A percentile compares a stretch with the other conserved stretches of the same genome.
These are phyloP conservation scores for Paxillus ammoniavirescens DNA, from an alignment of 768 basidiomycete species.

Conservation along the genomic window DNA sequence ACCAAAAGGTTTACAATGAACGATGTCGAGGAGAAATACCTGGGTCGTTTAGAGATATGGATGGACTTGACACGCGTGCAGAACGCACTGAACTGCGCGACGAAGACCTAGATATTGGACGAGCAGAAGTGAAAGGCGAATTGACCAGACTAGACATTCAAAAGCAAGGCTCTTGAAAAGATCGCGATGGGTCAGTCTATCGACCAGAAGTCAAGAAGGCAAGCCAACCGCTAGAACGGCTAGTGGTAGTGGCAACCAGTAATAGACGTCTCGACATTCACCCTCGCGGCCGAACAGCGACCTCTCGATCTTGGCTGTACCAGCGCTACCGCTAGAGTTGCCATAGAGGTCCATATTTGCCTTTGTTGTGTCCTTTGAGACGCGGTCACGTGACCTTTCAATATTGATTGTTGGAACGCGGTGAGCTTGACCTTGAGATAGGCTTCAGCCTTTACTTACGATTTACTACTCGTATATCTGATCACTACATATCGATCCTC, in stretches of 20 bases:
- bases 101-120: constrained; percentile 45
- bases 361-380: constrained; percentile 14
- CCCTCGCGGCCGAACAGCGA: not conserved
- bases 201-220: constrained; percentile 15
- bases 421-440: not conserved
- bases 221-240: constrained; percentile 2
- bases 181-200: constrained; percentile 24
- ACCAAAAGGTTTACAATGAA: constrained; percentile 21
- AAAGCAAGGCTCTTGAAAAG: constrained; percentile 18
- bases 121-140: constrained; percentile 33
- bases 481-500: not conserved
- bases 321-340: not conserved
- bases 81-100: constrained; percentile 50
- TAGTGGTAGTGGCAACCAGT: constrained; percentile 4
- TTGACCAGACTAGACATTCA: constrained; percentile 35
- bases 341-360: constrained; percentile 20
- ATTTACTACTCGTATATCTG: not conserved
- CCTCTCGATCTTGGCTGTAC: not conserved
- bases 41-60: constrained; percentile 57
- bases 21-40: constrained; percentile 43
- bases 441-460: not conserved
- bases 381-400: constrained; percentile 27
- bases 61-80: constrained; percentile 53
- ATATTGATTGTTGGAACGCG: not conserved
- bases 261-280: not conserved